A percentile compares a stretch with the other conserved stretches of the same genome.
These are phyloP conservation scores for Naganishia cerealis DNA, from an alignment of 1,284 basidiomycete species.

Conservation along the genomic window DNA sequence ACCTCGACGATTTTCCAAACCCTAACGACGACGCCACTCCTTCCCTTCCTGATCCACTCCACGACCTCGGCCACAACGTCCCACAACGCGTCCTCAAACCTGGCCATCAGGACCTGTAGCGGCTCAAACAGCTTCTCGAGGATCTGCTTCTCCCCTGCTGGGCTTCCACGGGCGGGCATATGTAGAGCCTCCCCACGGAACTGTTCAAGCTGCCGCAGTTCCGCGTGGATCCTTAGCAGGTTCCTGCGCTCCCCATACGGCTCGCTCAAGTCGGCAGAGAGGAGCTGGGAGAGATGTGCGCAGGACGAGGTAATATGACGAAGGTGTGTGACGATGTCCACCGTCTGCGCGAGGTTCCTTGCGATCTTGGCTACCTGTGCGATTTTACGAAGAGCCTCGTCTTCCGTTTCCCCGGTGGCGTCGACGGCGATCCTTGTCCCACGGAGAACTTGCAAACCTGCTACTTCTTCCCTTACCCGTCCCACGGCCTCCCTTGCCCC, in stretches of 20 bases:
- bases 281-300: constrained; percentile 72
- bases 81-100: constrained; percentile 80
- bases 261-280: constrained; percentile 66
- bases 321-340: constrained; percentile 91
- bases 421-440: constrained; percentile 43
- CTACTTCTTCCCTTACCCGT: constrained; percentile 88
- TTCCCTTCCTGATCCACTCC: constrained; percentile 74
- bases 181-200: constrained; percentile 93
- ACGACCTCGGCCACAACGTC: constrained; percentile 75
- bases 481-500: constrained; percentile 80
- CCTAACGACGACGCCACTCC: constrained; percentile 82
- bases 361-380: constrained; percentile 88
- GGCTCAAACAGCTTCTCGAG: constrained; percentile 81
- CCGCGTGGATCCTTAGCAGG: constrained; percentile 85
- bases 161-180: constrained; percentile 66
- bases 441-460: constrained; percentile 68
- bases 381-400: constrained; percentile 63
- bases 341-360: constrained; percentile 89
- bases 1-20: constrained; percentile 91
- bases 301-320: constrained; percentile 84
- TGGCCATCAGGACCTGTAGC: constrained; percentile 74
- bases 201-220: constrained; percentile 80
- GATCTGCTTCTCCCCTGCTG: constrained; percentile 58
- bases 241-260: constrained; percentile 77
- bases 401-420: constrained; percentile 93